A percentile compares a stretch with the other conserved stretches of the same genome.
phyloP scores from a whole-genome alignment of 164 flowering plant genomes.

The Vitis riparia region DNA sequence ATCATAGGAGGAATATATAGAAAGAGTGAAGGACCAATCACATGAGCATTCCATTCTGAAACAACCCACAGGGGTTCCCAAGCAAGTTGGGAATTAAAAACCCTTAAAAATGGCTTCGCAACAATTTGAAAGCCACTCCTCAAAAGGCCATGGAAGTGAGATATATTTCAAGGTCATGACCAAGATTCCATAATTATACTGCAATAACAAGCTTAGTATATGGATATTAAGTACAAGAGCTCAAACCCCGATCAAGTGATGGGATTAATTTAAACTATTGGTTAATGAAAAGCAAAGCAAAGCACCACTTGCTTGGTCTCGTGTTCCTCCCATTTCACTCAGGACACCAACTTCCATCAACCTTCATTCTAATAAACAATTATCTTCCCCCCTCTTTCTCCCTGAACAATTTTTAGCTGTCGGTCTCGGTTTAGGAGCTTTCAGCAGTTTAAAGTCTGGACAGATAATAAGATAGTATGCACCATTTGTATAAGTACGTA shows the following conservation, averaged over 20 bases:
- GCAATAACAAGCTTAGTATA: background rate
- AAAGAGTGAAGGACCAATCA: no score
- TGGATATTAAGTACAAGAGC: constrained; percentile 1
- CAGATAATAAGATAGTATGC: background rate
- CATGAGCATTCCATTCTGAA: no score
- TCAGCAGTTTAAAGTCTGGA: background rate
- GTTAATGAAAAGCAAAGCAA: constrained; percentile 18
- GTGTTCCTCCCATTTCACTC: constrained; percentile 36
- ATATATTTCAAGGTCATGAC: constrained; percentile 13
- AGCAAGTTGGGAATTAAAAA: no score
- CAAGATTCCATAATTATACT: constrained; percentile 8
- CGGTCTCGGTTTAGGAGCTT: constrained; percentile 3
- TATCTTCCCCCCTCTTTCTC: background rate
- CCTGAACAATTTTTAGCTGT: constrained; percentile 13
- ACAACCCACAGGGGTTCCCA: no score
- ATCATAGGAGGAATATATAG: no score
- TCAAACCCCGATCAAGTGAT: constrained; percentile 22
- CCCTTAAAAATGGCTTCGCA: no score
- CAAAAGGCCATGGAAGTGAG: background rate
- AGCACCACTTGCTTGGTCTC: constrained; percentile 32
- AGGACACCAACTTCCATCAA: constrained; percentile 17
- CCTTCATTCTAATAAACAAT: background rate
- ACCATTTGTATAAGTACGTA: no score
- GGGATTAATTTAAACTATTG: background rate
- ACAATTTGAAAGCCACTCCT: no score